phyloP scores from a whole-genome alignment of 352 stramenopile genomes.

The Pelagophyceae sp. region DNA sequence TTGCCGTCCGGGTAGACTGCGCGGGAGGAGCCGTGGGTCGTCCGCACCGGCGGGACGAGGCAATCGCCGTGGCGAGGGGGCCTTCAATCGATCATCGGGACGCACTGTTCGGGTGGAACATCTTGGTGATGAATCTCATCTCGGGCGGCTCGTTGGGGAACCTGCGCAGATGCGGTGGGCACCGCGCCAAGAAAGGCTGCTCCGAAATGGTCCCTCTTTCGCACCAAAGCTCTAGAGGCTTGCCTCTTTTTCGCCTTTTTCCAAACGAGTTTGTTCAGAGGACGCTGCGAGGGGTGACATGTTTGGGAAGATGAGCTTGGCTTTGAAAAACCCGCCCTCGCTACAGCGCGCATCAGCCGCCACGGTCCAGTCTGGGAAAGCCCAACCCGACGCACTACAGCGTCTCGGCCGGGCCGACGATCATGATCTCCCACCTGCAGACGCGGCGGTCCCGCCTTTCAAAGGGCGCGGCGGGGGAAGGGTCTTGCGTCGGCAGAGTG shows the following conservation, averaged over 20 bases:
- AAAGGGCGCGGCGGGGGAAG: too few relatives aligned
- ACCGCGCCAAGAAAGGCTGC: too few relatives aligned
- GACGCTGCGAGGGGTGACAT: constrained; percentile 63
- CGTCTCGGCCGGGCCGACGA: constrained; percentile 77
- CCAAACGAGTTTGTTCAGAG: too few relatives aligned
- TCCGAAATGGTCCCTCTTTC: too few relatives aligned
- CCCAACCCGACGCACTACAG: constrained; percentile 37
- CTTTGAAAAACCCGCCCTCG: constrained; percentile 97
- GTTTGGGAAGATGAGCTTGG: constrained; percentile 85
- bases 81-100: not conserved
- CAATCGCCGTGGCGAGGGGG: constrained; percentile 18
- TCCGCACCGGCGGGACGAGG: constrained; percentile 32
- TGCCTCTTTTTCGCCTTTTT: too few relatives aligned
- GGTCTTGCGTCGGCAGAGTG: too few relatives aligned
- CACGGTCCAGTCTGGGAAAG: not conserved
- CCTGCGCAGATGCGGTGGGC: not conserved
- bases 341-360: not conserved
- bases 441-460: too few relatives aligned
- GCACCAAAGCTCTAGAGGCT: too few relatives aligned
- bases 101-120: constrained; percentile 97
- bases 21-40: not conserved
- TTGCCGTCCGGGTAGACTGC: constrained; percentile 89
- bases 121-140: constrained; percentile 97
- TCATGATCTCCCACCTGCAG: constrained; percentile 97
- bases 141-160: constrained; percentile 95